These are phyloP conservation scores for Whalleya microplaca DNA, from an alignment of 2,329 filamentous ascomycete genomes.

Conservation along the genomic window DNA sequence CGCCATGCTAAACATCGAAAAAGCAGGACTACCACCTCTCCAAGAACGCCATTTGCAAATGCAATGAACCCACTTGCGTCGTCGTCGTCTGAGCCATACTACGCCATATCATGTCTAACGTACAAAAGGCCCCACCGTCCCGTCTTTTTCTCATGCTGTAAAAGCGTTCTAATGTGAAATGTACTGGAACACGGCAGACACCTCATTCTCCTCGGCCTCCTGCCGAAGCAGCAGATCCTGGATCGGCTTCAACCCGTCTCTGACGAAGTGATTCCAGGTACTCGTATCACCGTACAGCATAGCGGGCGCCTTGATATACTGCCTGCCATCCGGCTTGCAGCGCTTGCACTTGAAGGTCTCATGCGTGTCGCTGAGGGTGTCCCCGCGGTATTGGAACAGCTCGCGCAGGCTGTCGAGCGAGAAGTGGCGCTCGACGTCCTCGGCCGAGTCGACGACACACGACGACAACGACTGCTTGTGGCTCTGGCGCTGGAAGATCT, in stretches of 20 bases:
- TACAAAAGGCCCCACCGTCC: not conserved
- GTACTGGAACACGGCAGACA: slow-evolving; percentile 97
- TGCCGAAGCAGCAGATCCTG: slow-evolving; percentile 91
- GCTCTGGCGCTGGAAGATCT: slow-evolving; percentile 97
- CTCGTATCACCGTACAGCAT: slow-evolving; percentile 98
- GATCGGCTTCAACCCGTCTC: slow-evolving; percentile 77
- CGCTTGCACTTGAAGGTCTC: slow-evolving; percentile 99
- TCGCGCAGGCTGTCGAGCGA: slow-evolving; percentile 88
- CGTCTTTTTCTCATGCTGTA: not conserved
- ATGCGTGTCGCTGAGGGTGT: slow-evolving; percentile 90
- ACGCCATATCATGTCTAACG: slow-evolving; percentile 1
- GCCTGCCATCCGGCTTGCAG: slow-evolving; percentile 84
- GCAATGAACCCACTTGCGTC: not conserved
- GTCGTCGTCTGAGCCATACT: not conserved
- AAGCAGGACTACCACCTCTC: not conserved
- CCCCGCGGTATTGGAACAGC: slow-evolving; percentile 87
- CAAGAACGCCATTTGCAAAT: not conserved
- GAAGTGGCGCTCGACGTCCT: slow-evolving; percentile 97
- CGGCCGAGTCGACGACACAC: slow-evolving; percentile 93
- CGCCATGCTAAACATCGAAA: not conserved
- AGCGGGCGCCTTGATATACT: slow-evolving; percentile 87
- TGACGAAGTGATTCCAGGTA: slow-evolving; percentile 98
- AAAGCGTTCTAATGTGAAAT: slow-evolving; percentile 73
- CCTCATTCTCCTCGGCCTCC: slow-evolving; percentile 76
- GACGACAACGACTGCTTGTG: slow-evolving; percentile 97